These are phyloP conservation scores for Cryptosporidium tyzzeri DNA, from an alignment of 169 alveolate genomes.

Conservation along the genomic window DNA sequence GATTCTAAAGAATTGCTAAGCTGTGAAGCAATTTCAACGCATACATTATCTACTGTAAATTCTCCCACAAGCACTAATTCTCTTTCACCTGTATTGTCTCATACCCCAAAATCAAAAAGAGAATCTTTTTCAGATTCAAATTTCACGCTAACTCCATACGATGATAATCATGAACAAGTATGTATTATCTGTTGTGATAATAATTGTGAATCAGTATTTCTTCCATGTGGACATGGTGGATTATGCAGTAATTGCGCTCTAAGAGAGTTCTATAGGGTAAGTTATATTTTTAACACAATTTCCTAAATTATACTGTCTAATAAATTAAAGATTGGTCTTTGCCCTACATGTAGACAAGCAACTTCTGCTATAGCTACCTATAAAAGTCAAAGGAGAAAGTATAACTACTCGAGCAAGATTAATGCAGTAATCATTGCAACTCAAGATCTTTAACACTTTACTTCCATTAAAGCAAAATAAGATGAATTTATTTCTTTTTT, in stretches of 20 bases:
- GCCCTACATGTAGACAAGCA: slow-evolving; percentile 68
- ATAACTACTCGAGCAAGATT: not conserved
- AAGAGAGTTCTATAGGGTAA: slow-evolving; percentile 63
- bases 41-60: slow-evolving; percentile 13
- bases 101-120: slow-evolving; percentile 2
- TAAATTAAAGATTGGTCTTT: slow-evolving; percentile 48
- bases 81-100: not conserved
- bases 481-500: not conserved
- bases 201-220: slow-evolving; percentile 48
- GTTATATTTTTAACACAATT: not conserved
- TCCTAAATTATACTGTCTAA: not conserved
- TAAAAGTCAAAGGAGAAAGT: not conserved
- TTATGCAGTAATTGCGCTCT: slow-evolving; percentile 55
- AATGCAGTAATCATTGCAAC: slow-evolving; percentile 56
- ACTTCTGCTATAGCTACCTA: slow-evolving; percentile 61
- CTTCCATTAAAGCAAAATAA: not conserved
- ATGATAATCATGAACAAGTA: slow-evolving; percentile 3
- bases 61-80: slow-evolving; percentile 3
- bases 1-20: not conserved
- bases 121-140: not conserved
- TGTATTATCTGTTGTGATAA: slow-evolving; percentile 65
- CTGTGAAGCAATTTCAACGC: not conserved
- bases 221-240: slow-evolving; percentile 73
- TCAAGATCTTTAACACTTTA: slow-evolving; percentile 3
- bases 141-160: not conserved